A percentile compares a stretch with the other conserved stretches of the same genome.
Evolutionary conservation across 2,329 filamentous ascomycete species (phyloP).

Genomic region (Aspergillus sp.): DNA sequence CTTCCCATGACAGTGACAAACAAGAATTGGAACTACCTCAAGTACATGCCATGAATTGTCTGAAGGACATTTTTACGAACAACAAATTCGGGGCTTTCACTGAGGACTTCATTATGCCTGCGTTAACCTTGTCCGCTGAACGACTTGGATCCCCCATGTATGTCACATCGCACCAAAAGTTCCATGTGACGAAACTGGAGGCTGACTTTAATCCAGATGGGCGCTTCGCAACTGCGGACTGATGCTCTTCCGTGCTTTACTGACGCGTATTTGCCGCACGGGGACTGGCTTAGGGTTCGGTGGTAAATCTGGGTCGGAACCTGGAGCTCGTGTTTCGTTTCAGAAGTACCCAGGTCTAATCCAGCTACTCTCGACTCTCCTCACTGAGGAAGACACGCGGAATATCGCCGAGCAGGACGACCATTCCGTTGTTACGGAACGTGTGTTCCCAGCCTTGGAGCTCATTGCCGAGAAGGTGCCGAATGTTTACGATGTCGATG

Average conservation of each 20-base stretch:
- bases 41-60: conserved; percentile 90
- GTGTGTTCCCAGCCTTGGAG: conserved; percentile 47
- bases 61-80: conserved; percentile 88
- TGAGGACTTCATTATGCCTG: conserved; percentile 70
- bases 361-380: conserved; percentile 36
- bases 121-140: conserved; percentile 74
- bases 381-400: conserved; percentile 25
- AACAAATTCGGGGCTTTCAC: conserved; percentile 71
- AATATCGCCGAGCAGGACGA: conserved; percentile 20
- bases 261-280: conserved; percentile 60
- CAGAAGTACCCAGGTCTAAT: conserved; percentile 41
- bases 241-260: conserved; percentile 81
- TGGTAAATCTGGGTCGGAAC: conserved; percentile 44
- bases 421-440: conserved; percentile 39
- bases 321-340: conserved; percentile 40
- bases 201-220: conserved; percentile 59
- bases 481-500: conserved; percentile 30
- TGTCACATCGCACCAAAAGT: conserved; percentile 25
- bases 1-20: conserved; percentile 26
- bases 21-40: conserved; percentile 68
- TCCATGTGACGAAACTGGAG: background rate
- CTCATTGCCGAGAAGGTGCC: conserved; percentile 46
- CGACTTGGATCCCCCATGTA: conserved; percentile 77
- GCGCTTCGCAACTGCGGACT: conserved; percentile 91
- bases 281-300: conserved; percentile 51